phyloP scores from a whole-genome alignment of 2,329 filamentous ascomycete species.

The Pyrenochaeta sp. region DNA sequence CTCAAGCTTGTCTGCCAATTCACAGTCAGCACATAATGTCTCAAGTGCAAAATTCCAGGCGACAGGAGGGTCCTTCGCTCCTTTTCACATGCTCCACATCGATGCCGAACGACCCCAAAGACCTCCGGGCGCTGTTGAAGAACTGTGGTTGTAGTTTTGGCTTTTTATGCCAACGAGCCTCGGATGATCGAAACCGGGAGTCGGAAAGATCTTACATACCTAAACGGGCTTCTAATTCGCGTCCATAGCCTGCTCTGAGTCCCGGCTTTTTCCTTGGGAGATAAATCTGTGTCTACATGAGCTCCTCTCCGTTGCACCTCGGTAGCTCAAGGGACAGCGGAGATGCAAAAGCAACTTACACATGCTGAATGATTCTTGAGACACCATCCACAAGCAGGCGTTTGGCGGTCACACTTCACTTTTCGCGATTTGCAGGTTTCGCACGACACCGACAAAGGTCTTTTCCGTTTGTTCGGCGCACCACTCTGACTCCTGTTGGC shows the following conservation, averaged over 20 bases:
- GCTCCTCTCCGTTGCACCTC: background rate
- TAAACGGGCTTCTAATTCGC: constrained; percentile 67
- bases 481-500: constrained; percentile 45
- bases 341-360: constrained; percentile 37
- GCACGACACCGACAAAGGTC: constrained; percentile 64
- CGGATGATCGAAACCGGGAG: constrained; percentile 8
- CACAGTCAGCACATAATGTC: constrained; percentile 10
- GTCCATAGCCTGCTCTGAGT: constrained; percentile 65
- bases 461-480: constrained; percentile 55
- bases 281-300: constrained; percentile 56
- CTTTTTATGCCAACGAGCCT: constrained; percentile 7
- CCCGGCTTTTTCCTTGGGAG: constrained; percentile 75
- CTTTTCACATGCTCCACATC: no score
- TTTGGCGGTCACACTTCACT: constrained; percentile 73
- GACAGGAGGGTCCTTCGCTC: no score
- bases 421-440: constrained; percentile 84
- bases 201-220: constrained; percentile 50
- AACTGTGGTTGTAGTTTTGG: no score
- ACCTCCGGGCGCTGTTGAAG: no score
- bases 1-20: constrained; percentile 55
- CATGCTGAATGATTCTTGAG: constrained; percentile 70
- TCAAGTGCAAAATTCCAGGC: background rate
- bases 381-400: constrained; percentile 79
- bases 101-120: no score
- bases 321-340: no score